Base-by-base conservation (phyloP, 352 stramenopile genomes). In the Globisporangium irregulare region DNA sequence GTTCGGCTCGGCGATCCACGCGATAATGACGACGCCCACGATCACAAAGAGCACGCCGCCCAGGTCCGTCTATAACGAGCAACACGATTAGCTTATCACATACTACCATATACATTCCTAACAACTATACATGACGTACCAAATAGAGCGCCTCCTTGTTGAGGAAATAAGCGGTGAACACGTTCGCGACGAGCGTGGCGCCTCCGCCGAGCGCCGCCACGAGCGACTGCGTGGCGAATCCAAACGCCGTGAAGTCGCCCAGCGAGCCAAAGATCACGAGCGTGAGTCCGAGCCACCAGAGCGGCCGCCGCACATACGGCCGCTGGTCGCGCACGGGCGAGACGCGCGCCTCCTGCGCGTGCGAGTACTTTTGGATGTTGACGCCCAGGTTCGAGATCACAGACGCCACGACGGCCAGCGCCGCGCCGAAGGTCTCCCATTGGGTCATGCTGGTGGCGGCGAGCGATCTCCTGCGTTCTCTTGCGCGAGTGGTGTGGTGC, bases 281-380 rank as follows among this genome's bases (percentile, higher is more conserved):
- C 15, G 78, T 68, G 7, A 97, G 72, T 0, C 91, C 91, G 46
- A 97, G 7, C 85, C 88, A 94, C 91, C 91, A 97, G 50, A 97
- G 73, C 32, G 91, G 91, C 8, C 92, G 89, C n/a, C 78, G 81
- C 25, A 95, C 76, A 75, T 97, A 97, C 25, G 87, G 75, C 10
- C 81, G 79, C 55, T 90, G 89, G 27, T 83, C 69, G n/a, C 63
- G 61, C 25, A 70, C 65, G 4, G 86, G 80, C 32, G 71, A 67
- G 32, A 74, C 70, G 53, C 67, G 59, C 9, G 80, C 70, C 63
- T 97, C 89, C 18, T 72, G 72, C 5, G 76, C 78, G 71, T 97
- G 90, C 53, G 86, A 95, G 70, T 90, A 94, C 75, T 97, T 97
- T 68, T 97, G 88, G 34, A 96, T 83, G 67, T 97, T 97, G 36